Conservation (phyloP, 179 eudicot species). For the Heliamphora pulchella region DNA sequence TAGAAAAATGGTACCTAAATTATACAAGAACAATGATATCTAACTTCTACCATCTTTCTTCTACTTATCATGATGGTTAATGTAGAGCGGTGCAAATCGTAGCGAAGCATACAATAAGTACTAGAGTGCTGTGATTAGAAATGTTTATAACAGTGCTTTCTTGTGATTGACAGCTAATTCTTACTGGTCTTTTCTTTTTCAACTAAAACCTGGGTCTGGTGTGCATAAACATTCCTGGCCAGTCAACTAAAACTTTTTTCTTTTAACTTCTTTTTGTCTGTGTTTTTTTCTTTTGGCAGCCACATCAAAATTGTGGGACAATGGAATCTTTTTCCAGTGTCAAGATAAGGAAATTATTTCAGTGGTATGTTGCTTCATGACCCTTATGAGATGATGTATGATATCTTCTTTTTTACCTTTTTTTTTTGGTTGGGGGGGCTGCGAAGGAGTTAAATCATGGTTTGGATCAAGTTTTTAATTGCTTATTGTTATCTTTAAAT, state of each 20-base stretch:
- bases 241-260: background rate
- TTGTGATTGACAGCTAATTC: background rate
- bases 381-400: background rate
- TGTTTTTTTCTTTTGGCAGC: conserved; percentile 32
- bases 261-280: too few species aligned
- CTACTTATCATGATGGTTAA: background rate
- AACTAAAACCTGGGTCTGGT: background rate
- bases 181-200: background rate
- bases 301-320: conserved; percentile 65
- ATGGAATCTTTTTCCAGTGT: conserved; percentile 52
- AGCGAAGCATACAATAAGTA: background rate
- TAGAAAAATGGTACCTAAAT: background rate
- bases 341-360: conserved; percentile 30
- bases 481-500: background rate
- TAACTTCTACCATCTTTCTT: background rate
- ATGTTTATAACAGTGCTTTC: background rate
- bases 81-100: background rate
- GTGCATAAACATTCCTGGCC: background rate
- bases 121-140: background rate
- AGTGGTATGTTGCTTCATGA: conserved; percentile 39
- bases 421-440: background rate
- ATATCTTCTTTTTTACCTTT: background rate
- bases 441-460: background rate
- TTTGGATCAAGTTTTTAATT: background rate
- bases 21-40: background rate